phyloP scores from a whole-genome alignment of 2,329 filamentous ascomycete species.

The Stenocarpella maydis region DNA sequence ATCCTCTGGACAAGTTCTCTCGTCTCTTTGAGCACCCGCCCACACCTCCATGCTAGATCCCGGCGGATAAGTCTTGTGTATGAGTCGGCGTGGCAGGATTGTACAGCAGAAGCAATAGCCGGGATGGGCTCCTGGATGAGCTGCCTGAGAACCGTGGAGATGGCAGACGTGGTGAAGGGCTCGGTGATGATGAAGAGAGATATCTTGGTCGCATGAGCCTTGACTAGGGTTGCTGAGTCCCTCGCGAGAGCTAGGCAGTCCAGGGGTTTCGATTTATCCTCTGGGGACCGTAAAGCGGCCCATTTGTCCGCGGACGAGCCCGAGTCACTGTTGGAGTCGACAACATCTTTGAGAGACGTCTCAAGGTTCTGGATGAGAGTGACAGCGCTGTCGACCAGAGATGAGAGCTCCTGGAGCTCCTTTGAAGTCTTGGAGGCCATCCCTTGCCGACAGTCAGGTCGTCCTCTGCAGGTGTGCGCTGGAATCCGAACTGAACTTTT shows the following conservation, averaged over 20 bases:
- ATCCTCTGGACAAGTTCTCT: conserved; percentile 67
- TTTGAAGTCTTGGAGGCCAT: conserved; percentile 27
- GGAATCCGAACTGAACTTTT: conserved; percentile 11
- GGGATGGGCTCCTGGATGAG: conserved; percentile 78
- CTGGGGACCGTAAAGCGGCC: conserved; percentile 33
- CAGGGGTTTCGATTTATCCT: conserved; percentile 42
- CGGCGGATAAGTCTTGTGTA: conserved; percentile 71
- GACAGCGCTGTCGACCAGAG: conserved; percentile 39
- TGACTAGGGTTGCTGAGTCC: conserved; percentile 76
- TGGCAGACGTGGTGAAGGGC: conserved; percentile 83
- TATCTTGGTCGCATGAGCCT: conserved; percentile 86
- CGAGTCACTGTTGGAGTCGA: conserved; percentile 33
- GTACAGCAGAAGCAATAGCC: conserved; percentile 74
- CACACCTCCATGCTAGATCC: conserved; percentile 69
- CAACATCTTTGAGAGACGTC: conserved; percentile 28
- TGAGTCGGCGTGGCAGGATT: conserved; percentile 66
- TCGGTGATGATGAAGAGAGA: conserved; percentile 86
- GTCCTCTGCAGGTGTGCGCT: neutral
- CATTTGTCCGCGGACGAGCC: conserved; percentile 29
- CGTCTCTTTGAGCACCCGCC: conserved; percentile 70
- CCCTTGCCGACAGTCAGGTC: neutral
- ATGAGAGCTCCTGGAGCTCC: conserved; percentile 38
- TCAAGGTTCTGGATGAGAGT: conserved; percentile 37
- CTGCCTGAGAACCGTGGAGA: conserved; percentile 74
- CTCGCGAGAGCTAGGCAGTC: conserved; percentile 73